Conservation (phyloP, 768 basidiomycete genomes). For the Tulasnella calospora region DNA sequence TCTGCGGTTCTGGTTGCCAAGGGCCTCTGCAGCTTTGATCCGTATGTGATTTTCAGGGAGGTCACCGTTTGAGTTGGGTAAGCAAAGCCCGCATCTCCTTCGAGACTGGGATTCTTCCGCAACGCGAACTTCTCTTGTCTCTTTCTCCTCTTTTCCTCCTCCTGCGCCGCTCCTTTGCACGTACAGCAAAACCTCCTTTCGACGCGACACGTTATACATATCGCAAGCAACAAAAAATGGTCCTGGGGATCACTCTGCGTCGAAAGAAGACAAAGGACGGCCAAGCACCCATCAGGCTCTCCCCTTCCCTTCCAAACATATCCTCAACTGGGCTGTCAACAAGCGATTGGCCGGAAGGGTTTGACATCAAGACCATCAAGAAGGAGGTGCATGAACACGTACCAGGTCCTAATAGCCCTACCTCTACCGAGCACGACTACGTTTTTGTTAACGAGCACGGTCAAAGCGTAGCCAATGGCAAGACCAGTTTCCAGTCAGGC, state of each 20-base stretch:
- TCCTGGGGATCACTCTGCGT: slow-evolving; percentile 29
- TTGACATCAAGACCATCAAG: slow-evolving; percentile 50
- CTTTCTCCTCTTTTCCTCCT: slow-evolving; percentile 30
- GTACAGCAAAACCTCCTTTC: slow-evolving; percentile 8
- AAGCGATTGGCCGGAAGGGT: slow-evolving; percentile 64
- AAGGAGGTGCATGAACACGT: not conserved
- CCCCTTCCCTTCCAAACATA: slow-evolving; percentile 76
- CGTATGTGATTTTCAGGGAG: slow-evolving; percentile 4
- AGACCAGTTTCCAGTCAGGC: slow-evolving; percentile 7
- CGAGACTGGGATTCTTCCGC: slow-evolving; percentile 30
- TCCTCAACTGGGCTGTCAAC: slow-evolving; percentile 56
- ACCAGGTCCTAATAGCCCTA: not conserved
- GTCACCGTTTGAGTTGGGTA: slow-evolving; percentile 27
- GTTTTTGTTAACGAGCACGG: not conserved
- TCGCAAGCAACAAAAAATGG: slow-evolving; percentile 16
- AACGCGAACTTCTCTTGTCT: slow-evolving; percentile 32
- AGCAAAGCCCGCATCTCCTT: not conserved
- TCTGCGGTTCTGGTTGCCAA: slow-evolving; percentile 29
- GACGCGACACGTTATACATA: slow-evolving; percentile 19
- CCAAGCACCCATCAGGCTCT: slow-evolving; percentile 57
- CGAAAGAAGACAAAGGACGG: slow-evolving; percentile 37
- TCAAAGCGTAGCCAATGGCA: slow-evolving; percentile 1
- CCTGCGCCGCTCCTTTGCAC: slow-evolving; percentile 31
- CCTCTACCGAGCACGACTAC: not conserved
- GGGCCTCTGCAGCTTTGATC: not conserved